Base-by-base conservation (phyloP, 2,329 filamentous ascomycete species). In the Alternaria hordeiaustralica region DNA sequence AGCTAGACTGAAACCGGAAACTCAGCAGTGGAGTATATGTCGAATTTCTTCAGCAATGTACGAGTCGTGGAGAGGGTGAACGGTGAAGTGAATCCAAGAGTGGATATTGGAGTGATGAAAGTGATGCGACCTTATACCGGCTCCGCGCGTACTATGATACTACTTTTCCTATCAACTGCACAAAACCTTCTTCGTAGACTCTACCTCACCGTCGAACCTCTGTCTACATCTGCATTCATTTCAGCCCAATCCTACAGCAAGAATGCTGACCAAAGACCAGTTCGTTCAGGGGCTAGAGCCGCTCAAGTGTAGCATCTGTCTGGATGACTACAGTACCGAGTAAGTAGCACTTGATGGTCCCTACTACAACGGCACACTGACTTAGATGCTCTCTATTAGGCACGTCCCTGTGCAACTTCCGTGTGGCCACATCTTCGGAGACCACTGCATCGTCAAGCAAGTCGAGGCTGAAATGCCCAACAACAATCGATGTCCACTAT, bases 211-310 rank as follows among this genome's bases (percentile, higher is more conserved):
- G 36, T 10, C 36, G 5, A 41, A n/a, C 36, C 36, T 41, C 9
- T 41, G n/a, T 18, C 33, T n/a, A n/a, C 15, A n/a, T 36, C 33
- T 36, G 2, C 15, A 36, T 18, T 9, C 3, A 18, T 11, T 41
- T 18, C 36, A 41, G n/a, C 36, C 9, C n/a, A 2, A 18, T 41
- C 15, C 8, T 10, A 36, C 9, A 11, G 36, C 56, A 3, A 58
- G 6, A 8, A 15, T 58, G 30, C 20, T 55, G 1, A 61, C 58
- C 6, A 61, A 61, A 43, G 21, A 61, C 25, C 20, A 58, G 11
- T 61, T 61, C 25, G 51, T 61, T 20, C 26, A 60, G n/a, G 11
- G 47, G 4, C 11, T 61, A 20, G 53, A 61, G 23, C 53, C 44
- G 7, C 45, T 53, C 43, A 58, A 9, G n/a, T 58, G 59, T 55